phyloP scores from a whole-genome alignment of 192 early-diverging fungal species.

The Coemansia sp. region DNA sequence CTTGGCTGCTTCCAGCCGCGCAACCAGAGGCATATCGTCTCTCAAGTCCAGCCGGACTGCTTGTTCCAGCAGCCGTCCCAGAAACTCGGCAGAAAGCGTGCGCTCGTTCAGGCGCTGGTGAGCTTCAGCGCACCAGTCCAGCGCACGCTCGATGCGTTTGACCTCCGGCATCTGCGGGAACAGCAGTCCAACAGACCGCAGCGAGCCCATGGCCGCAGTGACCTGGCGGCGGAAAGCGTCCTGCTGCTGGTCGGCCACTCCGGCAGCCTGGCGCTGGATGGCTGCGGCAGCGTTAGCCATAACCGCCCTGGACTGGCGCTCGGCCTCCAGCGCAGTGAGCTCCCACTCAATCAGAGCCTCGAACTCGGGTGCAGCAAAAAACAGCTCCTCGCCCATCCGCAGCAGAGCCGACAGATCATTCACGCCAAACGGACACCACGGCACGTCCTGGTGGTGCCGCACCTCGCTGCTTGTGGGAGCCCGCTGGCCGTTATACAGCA shows the following conservation, averaged over 20 bases:
- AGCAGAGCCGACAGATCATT: conserved; percentile 27
- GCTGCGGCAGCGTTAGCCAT: neutral
- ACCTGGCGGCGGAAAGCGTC: conserved; percentile 7
- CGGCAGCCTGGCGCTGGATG: conserved; percentile 10
- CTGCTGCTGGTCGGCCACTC: conserved; percentile 1
- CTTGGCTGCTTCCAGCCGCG: conserved; percentile 4
- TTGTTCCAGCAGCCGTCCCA: conserved; percentile 12
- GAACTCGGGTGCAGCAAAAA: conserved; percentile 42
- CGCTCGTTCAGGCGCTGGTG: conserved; percentile 10
- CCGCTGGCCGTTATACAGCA: conserved; percentile 12
- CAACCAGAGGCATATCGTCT: conserved; percentile 3
- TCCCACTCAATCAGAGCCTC: conserved; percentile 41
- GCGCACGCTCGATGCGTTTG: conserved; percentile 1
- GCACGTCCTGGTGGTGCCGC: neutral
- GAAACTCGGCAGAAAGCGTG: conserved; percentile 4
- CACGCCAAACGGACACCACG: conserved; percentile 9
- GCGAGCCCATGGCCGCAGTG: neutral
- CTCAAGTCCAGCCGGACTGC: conserved; percentile 12
- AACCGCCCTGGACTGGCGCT: conserved; percentile 3
- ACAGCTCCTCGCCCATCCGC: conserved; percentile 38
- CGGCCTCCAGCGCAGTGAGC: conserved; percentile 14
- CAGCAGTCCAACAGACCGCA: conserved; percentile 13
- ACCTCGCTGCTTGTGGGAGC: neutral
- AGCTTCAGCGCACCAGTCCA: conserved; percentile 12
- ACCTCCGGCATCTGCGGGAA: conserved; percentile 8